A percentile compares a stretch with the other conserved stretches of the same genome.
These are phyloP conservation scores for Penicillium mononematosum DNA, from an alignment of 495 filamentous ascomycete genomes.

Conservation along the genomic window DNA sequence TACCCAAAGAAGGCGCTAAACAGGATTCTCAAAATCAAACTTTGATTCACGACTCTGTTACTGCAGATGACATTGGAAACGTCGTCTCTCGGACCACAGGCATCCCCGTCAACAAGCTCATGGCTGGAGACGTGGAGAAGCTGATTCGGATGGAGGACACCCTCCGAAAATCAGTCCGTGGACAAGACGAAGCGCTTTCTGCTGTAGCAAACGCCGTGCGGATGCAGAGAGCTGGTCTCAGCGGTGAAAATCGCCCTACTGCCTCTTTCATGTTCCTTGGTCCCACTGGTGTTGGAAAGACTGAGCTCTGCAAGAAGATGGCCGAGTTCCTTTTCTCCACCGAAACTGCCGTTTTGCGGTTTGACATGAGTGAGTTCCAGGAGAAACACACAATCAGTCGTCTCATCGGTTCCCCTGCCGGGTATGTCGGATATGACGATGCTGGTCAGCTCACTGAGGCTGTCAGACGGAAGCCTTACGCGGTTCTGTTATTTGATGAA, in stretches of 20 bases:
- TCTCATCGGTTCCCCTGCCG: conserved; percentile 87
- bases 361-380: conserved; percentile 98
- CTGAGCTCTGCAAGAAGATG: conserved; percentile 94
- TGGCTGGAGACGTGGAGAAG: conserved; percentile 88
- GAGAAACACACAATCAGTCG: conserved; percentile 95
- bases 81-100: conserved; percentile 91
- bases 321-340: conserved; percentile 91
- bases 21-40: conserved; percentile 47
- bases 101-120: conserved; percentile 87
- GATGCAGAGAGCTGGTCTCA: conserved; percentile 89
- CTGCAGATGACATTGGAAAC: conserved; percentile 85
- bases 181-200: conserved; percentile 89
- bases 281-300: conserved; percentile 95
- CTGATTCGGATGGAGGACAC: conserved; percentile 93
- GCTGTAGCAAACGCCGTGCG: conserved; percentile 91
- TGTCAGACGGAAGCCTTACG: conserved; percentile 92
- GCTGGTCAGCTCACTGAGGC: conserved; percentile 96
- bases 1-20: conserved; percentile 70
- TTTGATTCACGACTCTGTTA: conserved; percentile 88
- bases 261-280: conserved; percentile 98
- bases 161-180: conserved; percentile 78
- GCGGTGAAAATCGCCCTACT: conserved; percentile 84
- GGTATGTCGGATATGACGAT: conserved; percentile 96
- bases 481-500: conserved; percentile 92
- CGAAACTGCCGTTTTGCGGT: conserved; percentile 83